Evolutionary conservation across 2,329 filamentous ascomycete species (phyloP).

Genomic region (Sporothrix luriei): DNA sequence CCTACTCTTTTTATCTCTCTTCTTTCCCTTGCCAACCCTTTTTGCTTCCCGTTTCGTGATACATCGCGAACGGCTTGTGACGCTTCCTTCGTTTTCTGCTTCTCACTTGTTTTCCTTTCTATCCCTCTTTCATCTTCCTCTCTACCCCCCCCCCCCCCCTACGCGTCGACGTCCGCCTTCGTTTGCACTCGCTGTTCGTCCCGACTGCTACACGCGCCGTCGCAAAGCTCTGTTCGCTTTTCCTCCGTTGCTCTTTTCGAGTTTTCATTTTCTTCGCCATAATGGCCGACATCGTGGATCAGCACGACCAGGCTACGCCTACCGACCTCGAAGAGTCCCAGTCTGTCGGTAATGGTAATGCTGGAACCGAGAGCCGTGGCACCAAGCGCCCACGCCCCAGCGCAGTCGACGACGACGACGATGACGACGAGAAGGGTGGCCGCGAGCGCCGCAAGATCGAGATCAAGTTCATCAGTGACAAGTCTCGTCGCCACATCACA

Average conservation of each 20-base stretch:
- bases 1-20: conserved; percentile 15
- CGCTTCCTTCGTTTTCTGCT: neutral
- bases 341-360: conserved; percentile 69
- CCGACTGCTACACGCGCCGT: neutral
- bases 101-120: neutral
- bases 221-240: neutral
- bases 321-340: conserved; percentile 74
- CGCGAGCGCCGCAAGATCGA: conserved; percentile 99
- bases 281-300: conserved; percentile 80
- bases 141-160: neutral
- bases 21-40: conserved; percentile 24
- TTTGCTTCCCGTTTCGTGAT: conserved; percentile 49
- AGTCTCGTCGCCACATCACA: conserved; percentile 98
- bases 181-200: neutral
- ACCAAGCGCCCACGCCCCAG: conserved; percentile 86
- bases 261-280: neutral
- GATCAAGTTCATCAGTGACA: conserved; percentile 99
- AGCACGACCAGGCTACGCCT: conserved; percentile 74
- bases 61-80: conserved; percentile 38
- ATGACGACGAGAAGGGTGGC: conserved; percentile 95
- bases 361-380: conserved; percentile 70
- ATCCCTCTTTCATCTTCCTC: neutral
- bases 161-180: neutral
- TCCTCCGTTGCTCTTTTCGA: neutral
- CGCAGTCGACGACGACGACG: conserved; percentile 88